These are phyloP conservation scores for Calonectria pseudoturangicola DNA, from an alignment of 2,329 filamentous ascomycete genomes.

Conservation along the genomic window DNA sequence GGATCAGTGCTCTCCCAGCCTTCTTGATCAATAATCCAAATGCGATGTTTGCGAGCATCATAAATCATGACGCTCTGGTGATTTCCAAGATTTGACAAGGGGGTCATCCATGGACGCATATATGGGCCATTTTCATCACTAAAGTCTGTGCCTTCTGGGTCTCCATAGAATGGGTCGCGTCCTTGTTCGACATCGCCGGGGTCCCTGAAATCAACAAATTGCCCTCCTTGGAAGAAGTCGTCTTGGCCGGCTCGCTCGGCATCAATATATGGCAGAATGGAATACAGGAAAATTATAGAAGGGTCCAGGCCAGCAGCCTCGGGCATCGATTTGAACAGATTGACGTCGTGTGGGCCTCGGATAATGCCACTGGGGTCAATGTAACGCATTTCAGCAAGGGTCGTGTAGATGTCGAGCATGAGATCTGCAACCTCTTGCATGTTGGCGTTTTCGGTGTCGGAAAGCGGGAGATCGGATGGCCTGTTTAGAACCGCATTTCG, in stretches of 20 bases:
- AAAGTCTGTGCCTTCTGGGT: conserved; percentile 43
- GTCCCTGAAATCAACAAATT: conserved; percentile 48
- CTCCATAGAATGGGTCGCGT: conserved; percentile 44
- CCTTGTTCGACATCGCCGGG: conserved; percentile 27
- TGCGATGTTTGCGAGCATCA: conserved; percentile 49
- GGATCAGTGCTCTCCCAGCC: not conserved
- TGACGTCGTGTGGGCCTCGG: conserved; percentile 10
- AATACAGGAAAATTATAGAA: conserved; percentile 54
- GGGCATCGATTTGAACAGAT: not conserved
- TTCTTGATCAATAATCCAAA: conserved; percentile 29
- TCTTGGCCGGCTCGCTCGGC: not conserved
- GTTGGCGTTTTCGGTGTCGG: not conserved
- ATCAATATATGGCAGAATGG: conserved; percentile 52
- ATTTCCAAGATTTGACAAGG: conserved; percentile 52
- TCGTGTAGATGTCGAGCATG: conserved; percentile 27
- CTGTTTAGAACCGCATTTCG: not conserved
- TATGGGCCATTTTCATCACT: conserved; percentile 35
- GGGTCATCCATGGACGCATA: conserved; percentile 53
- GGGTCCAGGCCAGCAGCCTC: conserved; percentile 37
- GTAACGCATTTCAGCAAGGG: conserved; percentile 17
- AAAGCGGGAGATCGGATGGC: not conserved
- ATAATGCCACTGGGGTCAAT: conserved; percentile 17
- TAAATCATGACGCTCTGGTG: conserved; percentile 54
- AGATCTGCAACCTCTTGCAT: conserved; percentile 24
- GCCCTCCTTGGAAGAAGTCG: conserved; percentile 48